Evolutionary conservation across 495 filamentous ascomycete genomes (phyloP), one percentile per base, ranked within the genome.

Genomic region (Friedmanniomyces simplex): DNA sequence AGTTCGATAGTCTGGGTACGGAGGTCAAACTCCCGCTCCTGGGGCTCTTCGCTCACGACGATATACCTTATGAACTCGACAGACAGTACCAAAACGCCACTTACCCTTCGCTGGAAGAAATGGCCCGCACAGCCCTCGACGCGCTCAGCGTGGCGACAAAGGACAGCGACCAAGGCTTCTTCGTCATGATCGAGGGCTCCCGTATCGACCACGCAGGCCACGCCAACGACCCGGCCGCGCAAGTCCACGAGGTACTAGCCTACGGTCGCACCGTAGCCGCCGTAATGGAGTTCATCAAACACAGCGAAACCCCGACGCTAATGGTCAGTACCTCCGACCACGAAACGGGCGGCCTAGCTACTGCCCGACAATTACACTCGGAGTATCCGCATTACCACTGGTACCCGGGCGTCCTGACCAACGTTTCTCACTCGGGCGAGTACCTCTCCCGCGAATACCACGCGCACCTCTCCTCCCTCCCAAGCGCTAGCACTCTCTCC

Each of bases 171-270:
- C 80, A 96, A 69, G 93, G 93, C 0, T 98, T 98, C 77, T 97
- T 98, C 74, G 69, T 98, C 57, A 94, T 98, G 91, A 91, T 98
- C 57, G 93, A 98, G 69, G 93, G 93, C 5, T 91, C 86, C 62
- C 78, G 94, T 32, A 97, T 98, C 62, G 93, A 98, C 61, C 94
- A 98, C 69, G 91, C 93, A 1, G 94, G 90, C 13, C 93, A 98
- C 65, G 82, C 81, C 52, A 98, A 98, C 63, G 93, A 98, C 67
- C 93, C 93, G 1, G 91, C 86, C 12, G 90, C 94, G 0, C 94
- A 97, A 67, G 93, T 97, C 10, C 82, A 91, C 55, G 93, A 98
- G 66, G 90, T 97, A 0, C 73, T 96, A 6, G 91, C 86, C 37
- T 97, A 96, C 60, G 93, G 97, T 73, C 83, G 79, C 66, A 79